Conservation (phyloP, 306 rosid species). For the Quercus rubra region DNA sequence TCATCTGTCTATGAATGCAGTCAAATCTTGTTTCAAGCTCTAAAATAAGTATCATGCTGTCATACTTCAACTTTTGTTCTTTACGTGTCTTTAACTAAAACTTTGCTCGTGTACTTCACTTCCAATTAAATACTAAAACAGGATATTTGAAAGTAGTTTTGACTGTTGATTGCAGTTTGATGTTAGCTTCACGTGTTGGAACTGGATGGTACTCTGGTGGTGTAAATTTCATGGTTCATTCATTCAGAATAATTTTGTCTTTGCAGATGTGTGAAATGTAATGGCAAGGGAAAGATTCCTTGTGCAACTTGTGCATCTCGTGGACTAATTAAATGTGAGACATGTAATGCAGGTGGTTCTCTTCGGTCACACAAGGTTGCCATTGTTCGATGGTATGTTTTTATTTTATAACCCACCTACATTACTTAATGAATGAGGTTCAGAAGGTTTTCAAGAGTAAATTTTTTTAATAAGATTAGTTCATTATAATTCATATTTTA, state of each 20-base stretch:
- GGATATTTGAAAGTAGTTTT: slow-evolving; percentile 8
- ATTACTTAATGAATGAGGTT: background rate
- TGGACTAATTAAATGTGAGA: slow-evolving; percentile 66
- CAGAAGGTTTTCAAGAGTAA: background rate
- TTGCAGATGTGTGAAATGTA: slow-evolving; percentile 85
- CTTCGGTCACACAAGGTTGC: slow-evolving; percentile 57
- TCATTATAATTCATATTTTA: background rate
- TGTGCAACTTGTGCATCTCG: slow-evolving; percentile 84
- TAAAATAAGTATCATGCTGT: background rate
- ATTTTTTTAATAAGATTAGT: background rate
- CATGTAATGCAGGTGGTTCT: slow-evolving; percentile 74
- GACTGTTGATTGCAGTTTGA: slow-evolving; percentile 9
- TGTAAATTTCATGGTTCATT: slow-evolving; percentile 14
- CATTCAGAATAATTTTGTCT: slow-evolving; percentile 10
- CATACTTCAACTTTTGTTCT: background rate
- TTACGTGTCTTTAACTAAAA: background rate
- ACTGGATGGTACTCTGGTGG: slow-evolving; percentile 7
- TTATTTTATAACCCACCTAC: background rate
- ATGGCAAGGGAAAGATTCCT: slow-evolving; percentile 77
- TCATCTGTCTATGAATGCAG: slow-evolving; percentile 3
- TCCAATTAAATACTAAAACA: background rate
- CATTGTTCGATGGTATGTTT: slow-evolving; percentile 73
- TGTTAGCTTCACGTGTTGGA: background rate
- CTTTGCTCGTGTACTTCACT: background rate
- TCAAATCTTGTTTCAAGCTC: background rate